Base-by-base conservation (phyloP, 1,284 basidiomycete genomes). In the Bondarzewia mesenterica region DNA sequence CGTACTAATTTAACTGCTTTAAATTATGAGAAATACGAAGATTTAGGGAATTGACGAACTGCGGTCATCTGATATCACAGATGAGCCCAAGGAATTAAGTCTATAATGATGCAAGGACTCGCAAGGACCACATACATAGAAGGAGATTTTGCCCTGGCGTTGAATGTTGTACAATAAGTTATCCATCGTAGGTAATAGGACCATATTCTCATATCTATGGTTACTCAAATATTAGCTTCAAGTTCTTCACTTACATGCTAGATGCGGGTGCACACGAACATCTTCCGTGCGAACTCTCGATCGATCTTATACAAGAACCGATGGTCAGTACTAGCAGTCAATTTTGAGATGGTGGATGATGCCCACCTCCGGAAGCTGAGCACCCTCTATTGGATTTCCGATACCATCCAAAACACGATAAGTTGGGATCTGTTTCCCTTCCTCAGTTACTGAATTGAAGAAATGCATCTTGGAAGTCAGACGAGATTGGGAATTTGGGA, bases 71-170 rank as follows among this genome's bases (percentile, higher is more conserved):
- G 43, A 44, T 53, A 25, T 51, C 55, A 60, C 58, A 57, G 51
- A 49, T 16, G 21, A 44, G 22, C 29, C 23, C 52, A 46, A 40
- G 44, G 45, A 49, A 43, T 21, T 5, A 29, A 42, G 26, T 32
- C 29, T 8, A 47, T 40, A 45, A n/a, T n/a, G n/a, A n/a, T n/a
- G n/a, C n/a, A n/a, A n/a, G n/a, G n/a, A n/a, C n/a, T n/a, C 40
- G 49, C 14, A 18, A 45, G 25, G 35, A 16, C 18, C 16, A 72
- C 82, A 60, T 60, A 92, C 91, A 66, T 94, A 94, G 68, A 96
- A 96, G 5, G 89, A 90, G 58, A 94, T 93, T 60, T 93, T 90
- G 23, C 93, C 93, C 66, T 96, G 93, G 15, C 93, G 78, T 63
- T 96, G 93, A 2, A 93, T 82, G 59, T 93, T 94, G 68, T 93